Evolutionary conservation across 169 alveolate genomes (phyloP), one percentile per base, ranked within the genome.

Genomic region (Plasmodium fragile): DNA sequence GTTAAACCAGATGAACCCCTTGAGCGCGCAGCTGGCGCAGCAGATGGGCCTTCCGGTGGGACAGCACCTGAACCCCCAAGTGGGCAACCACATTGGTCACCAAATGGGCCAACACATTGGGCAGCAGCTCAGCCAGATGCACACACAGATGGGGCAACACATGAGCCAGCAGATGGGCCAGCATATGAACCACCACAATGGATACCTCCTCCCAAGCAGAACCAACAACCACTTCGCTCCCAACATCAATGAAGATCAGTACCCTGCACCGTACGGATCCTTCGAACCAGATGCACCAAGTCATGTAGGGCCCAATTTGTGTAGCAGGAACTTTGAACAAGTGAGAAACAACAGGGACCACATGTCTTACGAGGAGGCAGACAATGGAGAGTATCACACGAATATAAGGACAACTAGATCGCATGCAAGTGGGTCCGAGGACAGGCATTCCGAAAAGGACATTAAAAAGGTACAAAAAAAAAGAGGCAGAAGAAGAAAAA

Each of bases 401-500:
- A 75, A 85, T 85, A 75, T 36, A 18, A 85, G 78, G 70, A 10
- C 36, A 52, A 52, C 87, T 8, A 52, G 93, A 55, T 85, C 93
- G 16, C 5, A 82, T 45, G 85, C 36, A 8, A 85, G 87, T 36
- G 93, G 59, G 65, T 85, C 93, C 41, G 93, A 85, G 5, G 93
- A 77, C 16, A 73, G 30, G 43, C 22, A 85, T 32, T 85, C 93
- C 0, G 93, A 85, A 4, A 85, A 34, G 65, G 93, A 85, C 73
- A 16, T 25, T 34, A 52, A 73, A 34, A 85, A 85, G 59, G 49
- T 53, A 34, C 85, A 75, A 4, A 85, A 75, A 34, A 85, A 43
- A 36, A 36, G 93, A 1, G 87, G 93, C 43, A 85, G 93, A 53
- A 73, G 85, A 85, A 55, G 93, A 85, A 85, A 85, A 28, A 73